Conservation (phyloP, 768 basidiomycete species). For the Candolleomyces aberdarensis region DNA sequence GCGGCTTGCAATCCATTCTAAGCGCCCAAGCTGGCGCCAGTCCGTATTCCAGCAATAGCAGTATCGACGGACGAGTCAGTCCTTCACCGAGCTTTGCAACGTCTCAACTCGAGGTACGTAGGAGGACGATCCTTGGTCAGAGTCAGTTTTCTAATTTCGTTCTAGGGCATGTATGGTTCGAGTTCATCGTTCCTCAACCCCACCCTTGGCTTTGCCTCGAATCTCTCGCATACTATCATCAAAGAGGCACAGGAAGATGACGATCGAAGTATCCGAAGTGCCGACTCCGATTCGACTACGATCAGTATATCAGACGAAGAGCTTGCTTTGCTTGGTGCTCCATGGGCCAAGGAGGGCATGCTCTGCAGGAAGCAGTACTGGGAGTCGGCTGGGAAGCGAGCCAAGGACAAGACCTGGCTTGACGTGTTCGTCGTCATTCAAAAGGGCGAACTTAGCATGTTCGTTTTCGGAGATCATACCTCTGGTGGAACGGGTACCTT, state of each 20-base stretch:
- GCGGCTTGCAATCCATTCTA: conserved; percentile 81
- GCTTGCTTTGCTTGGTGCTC: conserved; percentile 89
- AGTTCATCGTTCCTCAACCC: conserved; percentile 73
- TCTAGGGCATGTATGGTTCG: conserved; percentile 57
- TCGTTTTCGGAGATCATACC: conserved; percentile 81
- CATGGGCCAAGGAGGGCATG: conserved; percentile 99
- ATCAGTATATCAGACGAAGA: conserved; percentile 95
- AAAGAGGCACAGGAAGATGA: conserved; percentile 92
- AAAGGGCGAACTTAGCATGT: conserved; percentile 94
- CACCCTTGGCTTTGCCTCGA: conserved; percentile 94
- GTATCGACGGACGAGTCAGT: conserved; percentile 85
- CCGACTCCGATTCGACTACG: conserved; percentile 61
- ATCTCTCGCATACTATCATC: conserved; percentile 94
- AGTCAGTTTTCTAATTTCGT: neutral
- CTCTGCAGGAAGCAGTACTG: conserved; percentile 93
- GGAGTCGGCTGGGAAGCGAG: conserved; percentile 79
- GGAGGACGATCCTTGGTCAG: neutral
- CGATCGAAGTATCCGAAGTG: conserved; percentile 63
- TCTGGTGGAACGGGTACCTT: conserved; percentile 62
- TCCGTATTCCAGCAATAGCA: conserved; percentile 83
- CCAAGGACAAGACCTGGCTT: conserved; percentile 88
- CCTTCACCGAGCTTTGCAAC: conserved; percentile 94
- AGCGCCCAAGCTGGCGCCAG: conserved; percentile 61
- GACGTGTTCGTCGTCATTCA: conserved; percentile 96
- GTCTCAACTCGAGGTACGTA: conserved; percentile 74